A percentile compares a stretch with the other conserved stretches of the same genome.
These are phyloP conservation scores for Chaetomiaceae sp. DNA, from an alignment of 2,329 filamentous ascomycete species.

Conservation along the genomic window DNA sequence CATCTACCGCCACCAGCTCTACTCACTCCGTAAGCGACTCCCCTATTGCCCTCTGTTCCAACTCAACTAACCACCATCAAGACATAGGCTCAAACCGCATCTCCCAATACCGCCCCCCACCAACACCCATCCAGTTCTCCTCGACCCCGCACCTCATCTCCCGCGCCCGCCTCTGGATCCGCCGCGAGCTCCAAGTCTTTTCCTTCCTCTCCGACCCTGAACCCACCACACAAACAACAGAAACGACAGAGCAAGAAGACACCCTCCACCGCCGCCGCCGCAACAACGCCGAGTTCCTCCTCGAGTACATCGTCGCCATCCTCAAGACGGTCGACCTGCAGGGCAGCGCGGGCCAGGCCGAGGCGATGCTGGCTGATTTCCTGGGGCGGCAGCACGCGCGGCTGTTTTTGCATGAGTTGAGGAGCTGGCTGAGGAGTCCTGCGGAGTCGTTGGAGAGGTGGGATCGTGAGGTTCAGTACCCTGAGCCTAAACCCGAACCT, in stretches of 20 bases:
- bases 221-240: constrained; percentile 25
- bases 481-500: constrained; percentile 6
- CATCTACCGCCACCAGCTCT: constrained; percentile 69
- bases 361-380: constrained; percentile 74
- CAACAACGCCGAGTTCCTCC: constrained; percentile 74
- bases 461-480: constrained; percentile 76
- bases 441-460: constrained; percentile 67
- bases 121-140: constrained; percentile 64
- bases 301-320: constrained; percentile 82
- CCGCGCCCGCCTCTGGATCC: constrained; percentile 74
- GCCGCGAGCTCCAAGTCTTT: constrained; percentile 81
- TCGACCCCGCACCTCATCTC: constrained; percentile 64
- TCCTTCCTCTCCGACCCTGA: constrained; percentile 51
- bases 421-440: constrained; percentile 78
- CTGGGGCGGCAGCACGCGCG: constrained; percentile 68
- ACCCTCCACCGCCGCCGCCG: constrained; percentile 39
- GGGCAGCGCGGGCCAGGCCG: constrained; percentile 71
- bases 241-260: background rate
- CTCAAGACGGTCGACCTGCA: constrained; percentile 79
- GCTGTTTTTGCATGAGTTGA: constrained; percentile 80
- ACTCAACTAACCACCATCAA: background rate
- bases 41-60: background rate
- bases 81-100: constrained; percentile 74
- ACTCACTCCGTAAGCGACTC: constrained; percentile 53
- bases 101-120: constrained; percentile 60